These are phyloP conservation scores for Pogostemon cablin DNA, from an alignment of 257 asterid species.

Conservation along the genomic window DNA sequence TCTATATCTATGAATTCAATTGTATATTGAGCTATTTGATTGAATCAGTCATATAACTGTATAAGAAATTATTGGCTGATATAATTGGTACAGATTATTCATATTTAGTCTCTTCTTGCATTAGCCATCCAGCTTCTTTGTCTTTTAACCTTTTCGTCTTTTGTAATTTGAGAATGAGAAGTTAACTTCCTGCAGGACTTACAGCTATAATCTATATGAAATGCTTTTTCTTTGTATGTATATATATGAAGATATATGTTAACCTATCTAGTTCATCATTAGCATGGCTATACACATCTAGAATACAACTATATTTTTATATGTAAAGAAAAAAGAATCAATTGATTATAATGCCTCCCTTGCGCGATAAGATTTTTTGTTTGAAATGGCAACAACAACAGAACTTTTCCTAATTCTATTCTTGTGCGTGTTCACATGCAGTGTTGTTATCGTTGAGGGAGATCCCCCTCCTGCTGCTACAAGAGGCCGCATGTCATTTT, in stretches of 20 bases:
- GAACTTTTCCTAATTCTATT: conserved; percentile 24
- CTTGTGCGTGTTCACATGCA: conserved; percentile 45
- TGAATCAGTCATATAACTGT: neutral
- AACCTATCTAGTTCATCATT: neutral
- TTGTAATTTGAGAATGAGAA: neutral
- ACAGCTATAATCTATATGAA: neutral
- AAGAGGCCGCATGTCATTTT: conserved; percentile 92
- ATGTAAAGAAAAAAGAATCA: neutral
- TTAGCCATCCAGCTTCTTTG: neutral
- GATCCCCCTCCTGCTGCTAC: conserved; percentile 82
- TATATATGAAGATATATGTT: no score
- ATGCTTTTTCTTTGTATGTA: neutral
- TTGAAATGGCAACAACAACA: neutral
- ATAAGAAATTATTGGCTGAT: no score
- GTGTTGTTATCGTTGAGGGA: conserved; percentile 81
- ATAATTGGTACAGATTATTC: no score
- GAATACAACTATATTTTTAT: neutral
- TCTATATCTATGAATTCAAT: neutral
- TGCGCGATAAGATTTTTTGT: neutral
- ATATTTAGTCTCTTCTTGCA: no score
- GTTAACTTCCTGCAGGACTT: neutral
- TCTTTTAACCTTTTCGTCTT: neutral
- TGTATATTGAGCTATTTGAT: neutral
- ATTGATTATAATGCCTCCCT: neutral
- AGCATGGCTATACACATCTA: neutral